phyloP scores from a whole-genome alignment of 1,139 yeast species.

The Hyphopichia pseudoburtonii region DNA sequence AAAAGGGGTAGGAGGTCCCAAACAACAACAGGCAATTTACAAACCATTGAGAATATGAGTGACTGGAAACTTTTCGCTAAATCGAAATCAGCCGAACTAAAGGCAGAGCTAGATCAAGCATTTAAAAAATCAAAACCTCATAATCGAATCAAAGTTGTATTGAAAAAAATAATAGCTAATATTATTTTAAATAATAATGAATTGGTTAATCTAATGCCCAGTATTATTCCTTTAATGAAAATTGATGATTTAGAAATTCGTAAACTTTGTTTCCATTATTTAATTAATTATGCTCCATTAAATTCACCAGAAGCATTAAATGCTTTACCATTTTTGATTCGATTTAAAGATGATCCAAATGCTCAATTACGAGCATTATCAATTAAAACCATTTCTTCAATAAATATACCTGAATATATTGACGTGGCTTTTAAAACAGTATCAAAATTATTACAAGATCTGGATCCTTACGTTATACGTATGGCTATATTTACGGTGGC shows the following conservation, averaged over 20 bases:
- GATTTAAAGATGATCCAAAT: conserved; percentile 46
- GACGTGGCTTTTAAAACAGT: conserved; percentile 28
- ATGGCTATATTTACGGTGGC: conserved; percentile 73
- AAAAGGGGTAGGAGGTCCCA: too few relatives aligned
- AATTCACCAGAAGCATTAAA: conserved; percentile 56
- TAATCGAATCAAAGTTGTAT: conserved; percentile 53
- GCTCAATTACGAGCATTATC: conserved; percentile 50
- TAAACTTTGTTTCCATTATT: conserved; percentile 62
- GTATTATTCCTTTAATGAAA: conserved; percentile 59
- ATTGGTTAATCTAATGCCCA: conserved; percentile 65
- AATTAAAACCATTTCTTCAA: conserved; percentile 60
- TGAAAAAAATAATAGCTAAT: conserved; percentile 80
- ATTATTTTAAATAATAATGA: conserved; percentile 82
- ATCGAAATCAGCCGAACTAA: conserved; percentile 53
- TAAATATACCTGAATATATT: conserved; percentile 54
- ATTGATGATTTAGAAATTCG: conserved; percentile 72
- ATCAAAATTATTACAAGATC: conserved; percentile 43
- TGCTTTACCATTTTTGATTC: conserved; percentile 55
- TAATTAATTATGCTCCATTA: conserved; percentile 56
- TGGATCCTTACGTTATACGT: conserved; percentile 63
- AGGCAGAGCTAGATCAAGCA: conserved; percentile 54
- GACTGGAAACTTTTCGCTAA: conserved; percentile 44
- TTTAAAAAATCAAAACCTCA: conserved; percentile 54
- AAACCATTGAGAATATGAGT: too few relatives aligned
- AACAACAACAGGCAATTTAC: too few relatives aligned